Evolutionary conservation across 2,329 filamentous ascomycete genomes (phyloP).

Genomic region (Arthroderma sp.): DNA sequence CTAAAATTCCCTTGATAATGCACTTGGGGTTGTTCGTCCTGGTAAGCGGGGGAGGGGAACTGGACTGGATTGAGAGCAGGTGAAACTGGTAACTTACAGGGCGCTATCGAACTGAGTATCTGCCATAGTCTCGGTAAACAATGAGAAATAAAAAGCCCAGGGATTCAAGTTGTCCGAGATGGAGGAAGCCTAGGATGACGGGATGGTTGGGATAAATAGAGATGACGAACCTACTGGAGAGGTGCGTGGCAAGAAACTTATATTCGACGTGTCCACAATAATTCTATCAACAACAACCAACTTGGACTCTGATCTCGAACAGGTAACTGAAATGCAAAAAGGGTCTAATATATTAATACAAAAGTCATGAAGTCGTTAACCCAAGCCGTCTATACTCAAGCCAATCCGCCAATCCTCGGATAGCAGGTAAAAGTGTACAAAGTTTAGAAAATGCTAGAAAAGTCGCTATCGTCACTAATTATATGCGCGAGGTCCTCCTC

Average conservation of each 20-base stretch:
- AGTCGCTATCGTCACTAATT: neutral
- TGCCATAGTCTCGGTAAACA: constrained; percentile 23
- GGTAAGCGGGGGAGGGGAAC: constrained; percentile 13
- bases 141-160: neutral
- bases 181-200: neutral
- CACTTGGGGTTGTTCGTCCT: neutral
- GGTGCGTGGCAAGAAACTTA: neutral
- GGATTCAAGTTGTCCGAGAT: neutral
- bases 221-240: neutral
- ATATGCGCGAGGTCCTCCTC: neutral
- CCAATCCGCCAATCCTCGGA: neutral
- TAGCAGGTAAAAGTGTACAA: neutral
- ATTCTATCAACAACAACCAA: neutral
- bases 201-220: neutral
- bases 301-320: neutral
- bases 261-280: neutral
- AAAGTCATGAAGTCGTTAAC: neutral
- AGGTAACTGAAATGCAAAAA: neutral
- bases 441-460: constrained; percentile 1
- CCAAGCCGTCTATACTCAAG: neutral
- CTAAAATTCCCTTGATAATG: neutral
- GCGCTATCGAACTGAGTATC: constrained; percentile 42
- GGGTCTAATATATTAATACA: neutral
- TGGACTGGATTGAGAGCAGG: constrained; percentile 6
- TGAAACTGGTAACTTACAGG: constrained; percentile 30